Base-by-base conservation (phyloP, 2,329 filamentous ascomycete species). In the Colletotrichum scovillei region DNA sequence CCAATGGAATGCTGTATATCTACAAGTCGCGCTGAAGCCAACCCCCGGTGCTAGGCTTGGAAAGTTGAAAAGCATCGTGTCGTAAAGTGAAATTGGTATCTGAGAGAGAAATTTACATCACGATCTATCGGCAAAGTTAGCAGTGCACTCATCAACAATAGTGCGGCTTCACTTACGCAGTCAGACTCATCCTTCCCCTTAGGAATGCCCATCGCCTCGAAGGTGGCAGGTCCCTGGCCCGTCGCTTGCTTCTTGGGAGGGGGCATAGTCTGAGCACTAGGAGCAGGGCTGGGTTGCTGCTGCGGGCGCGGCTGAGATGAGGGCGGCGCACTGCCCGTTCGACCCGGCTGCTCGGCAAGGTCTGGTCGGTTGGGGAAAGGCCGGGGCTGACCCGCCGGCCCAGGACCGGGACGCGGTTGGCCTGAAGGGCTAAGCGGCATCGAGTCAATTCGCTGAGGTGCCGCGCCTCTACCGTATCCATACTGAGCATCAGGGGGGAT, bases 191-290 rank as follows among this genome's bases (percentile, higher is more conserved):
- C 89, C 83, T 97, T 95, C 60, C 88, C 92, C 78, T 92, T 89
- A 7, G 95, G 94, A 78, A 99, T 96, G 52, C 97, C 97, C 97
- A 99, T 99, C 81, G 97, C 95, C 81, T 98, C 96, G 82, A 99
- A 99, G 0, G 97, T 98, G 78, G 97, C 94, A 1, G 97, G 96
- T 12, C 96, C 97, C 80, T 95, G 94, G 63, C 88, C 89, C 38
- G 89, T 86, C 58, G 85, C 81, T 75, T 82, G 84, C 24, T 84
- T 80, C 19, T 85, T 84, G 3, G 86, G 76, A 24, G 83, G 79
- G 7, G 85, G 82, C 68, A 76, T 26, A 24, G 82, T 77, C 55
- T 80, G 77, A 72, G 78, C 77, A 68, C 75, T 81, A 53, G 78
- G 82, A 73, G 81, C 75, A 73, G 79, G 63, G 73, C 78, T 75